Conservation (phyloP, 768 basidiomycete genomes). For the Boletus vinaceobasis region DNA sequence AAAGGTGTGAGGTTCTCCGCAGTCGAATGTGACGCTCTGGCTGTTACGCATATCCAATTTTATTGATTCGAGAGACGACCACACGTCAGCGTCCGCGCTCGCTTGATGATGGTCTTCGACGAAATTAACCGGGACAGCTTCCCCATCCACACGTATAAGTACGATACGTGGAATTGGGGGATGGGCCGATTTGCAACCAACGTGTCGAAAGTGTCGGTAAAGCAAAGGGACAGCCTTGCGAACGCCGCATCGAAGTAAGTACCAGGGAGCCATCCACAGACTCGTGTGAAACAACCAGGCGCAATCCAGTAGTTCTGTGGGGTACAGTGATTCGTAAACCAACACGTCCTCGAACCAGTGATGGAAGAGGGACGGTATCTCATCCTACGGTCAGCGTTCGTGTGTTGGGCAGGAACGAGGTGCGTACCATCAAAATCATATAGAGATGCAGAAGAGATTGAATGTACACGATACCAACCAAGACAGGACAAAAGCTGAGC, state of each 20-base stretch:
- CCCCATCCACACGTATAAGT: constrained; percentile 12
- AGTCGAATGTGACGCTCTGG: background rate
- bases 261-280: constrained; percentile 5
- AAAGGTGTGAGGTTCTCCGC: background rate
- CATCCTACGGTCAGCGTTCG: background rate
- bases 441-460: constrained; percentile 18
- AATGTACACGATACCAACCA: constrained; percentile 10
- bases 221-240: constrained; percentile 1
- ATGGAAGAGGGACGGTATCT: constrained; percentile 17
- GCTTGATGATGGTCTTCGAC: background rate
- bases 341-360: constrained; percentile 21
- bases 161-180: constrained; percentile 15
- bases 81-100: no score
- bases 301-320: background rate
- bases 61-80: background rate
- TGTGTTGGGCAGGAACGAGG: background rate
- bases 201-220: background rate
- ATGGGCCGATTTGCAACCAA: background rate
- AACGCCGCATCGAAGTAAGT: background rate
- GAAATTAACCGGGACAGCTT: constrained; percentile 5
- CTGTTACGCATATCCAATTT: background rate
- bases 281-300: constrained; percentile 2
- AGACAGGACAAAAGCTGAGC: constrained; percentile 22
- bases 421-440: constrained; percentile 23
- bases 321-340: constrained; percentile 10